Evolutionary conservation across 495 filamentous ascomycete genomes (phyloP), one percentile per base, ranked within the genome.

Genomic region (Trypethelium eluteriae): DNA sequence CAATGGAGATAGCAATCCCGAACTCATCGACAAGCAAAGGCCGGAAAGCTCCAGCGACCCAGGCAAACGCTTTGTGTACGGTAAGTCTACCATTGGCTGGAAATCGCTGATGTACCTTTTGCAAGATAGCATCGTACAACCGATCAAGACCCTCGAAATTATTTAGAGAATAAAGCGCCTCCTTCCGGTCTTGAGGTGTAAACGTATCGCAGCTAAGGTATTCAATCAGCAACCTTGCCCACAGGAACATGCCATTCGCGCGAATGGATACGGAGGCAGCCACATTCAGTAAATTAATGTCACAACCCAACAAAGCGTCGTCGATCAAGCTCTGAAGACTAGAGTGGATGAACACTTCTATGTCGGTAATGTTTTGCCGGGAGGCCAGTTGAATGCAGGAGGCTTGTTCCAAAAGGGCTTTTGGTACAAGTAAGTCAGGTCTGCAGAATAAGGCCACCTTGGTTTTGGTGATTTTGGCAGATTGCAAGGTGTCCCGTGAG

Each of bases 21-120:
- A 53, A 53, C 47, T 53, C 47, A 53, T 53, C 16, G n/a, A 53
- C 18, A 53, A 53, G 47, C 47, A 53, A 53, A 53, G 47, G 47
- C 47, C 47, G 47, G n/a, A 53, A 53, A 53, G 47, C 47, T 18
- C n/a, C 47, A 53, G 47, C 47, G 47, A 53, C 47, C 47, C 47
- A 53, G 18, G 47, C 47, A 53, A 53, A 53, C 5, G 47, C 47
- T 53, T 53, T 53, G 47, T 53, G 47, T 53, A 53, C 47, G 47
- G 47, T 53, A 7, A 53, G 3, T 53, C 47, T 53, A 53, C 47
- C 47, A 25, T 53, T 53, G 5, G 10, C 47, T 7, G 47, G 47
- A 53, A 53, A n/a, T 18, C 47, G 47, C 47, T 53, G 47, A 53
- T 53, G 47, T 53, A 53, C 9, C 5, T 53, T 53, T 53, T 53